These are phyloP conservation scores for Thraustochytrium sp. DNA, from an alignment of 352 stramenopile species.

Conservation along the genomic window DNA sequence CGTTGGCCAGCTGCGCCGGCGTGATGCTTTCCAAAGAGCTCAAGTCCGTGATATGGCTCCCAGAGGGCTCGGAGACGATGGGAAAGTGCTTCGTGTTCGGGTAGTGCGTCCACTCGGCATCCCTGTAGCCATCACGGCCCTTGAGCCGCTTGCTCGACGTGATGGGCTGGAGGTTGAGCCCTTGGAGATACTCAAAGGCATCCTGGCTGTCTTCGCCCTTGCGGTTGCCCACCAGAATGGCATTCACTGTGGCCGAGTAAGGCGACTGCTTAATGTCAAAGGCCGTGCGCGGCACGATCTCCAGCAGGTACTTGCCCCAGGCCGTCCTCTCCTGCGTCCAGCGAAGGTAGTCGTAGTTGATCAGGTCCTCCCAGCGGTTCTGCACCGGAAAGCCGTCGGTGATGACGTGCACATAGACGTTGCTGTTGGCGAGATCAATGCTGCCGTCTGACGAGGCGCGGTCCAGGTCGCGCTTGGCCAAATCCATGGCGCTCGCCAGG, in stretches of 20 bases:
- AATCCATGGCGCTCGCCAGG: background rate
- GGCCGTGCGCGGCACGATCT: background rate
- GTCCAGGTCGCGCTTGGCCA: background rate
- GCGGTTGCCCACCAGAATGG: background rate
- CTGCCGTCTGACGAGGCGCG: background rate
- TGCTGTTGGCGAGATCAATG: background rate
- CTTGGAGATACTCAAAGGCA: background rate
- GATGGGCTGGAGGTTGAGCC: background rate
- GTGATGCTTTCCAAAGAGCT: too few relatives aligned
- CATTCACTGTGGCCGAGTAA: background rate
- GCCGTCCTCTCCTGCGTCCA: background rate
- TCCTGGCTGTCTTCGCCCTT: background rate
- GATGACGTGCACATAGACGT: background rate
- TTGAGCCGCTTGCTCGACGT: background rate
- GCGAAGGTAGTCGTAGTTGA: background rate
- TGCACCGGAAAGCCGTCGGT: constrained; percentile 11
- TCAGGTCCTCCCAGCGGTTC: background rate
- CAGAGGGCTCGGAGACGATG: too few relatives aligned
- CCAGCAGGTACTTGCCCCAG: background rate
- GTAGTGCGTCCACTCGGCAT: too few relatives aligned
- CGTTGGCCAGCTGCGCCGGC: too few relatives aligned
- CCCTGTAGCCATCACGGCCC: too few relatives aligned
- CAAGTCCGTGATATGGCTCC: too few relatives aligned
- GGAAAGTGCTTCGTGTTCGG: too few relatives aligned
- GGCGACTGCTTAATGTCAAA: background rate